These are phyloP conservation scores for Chalciporus pseudorubinellus DNA, from an alignment of 768 basidiomycete species.

Conservation along the genomic window DNA sequence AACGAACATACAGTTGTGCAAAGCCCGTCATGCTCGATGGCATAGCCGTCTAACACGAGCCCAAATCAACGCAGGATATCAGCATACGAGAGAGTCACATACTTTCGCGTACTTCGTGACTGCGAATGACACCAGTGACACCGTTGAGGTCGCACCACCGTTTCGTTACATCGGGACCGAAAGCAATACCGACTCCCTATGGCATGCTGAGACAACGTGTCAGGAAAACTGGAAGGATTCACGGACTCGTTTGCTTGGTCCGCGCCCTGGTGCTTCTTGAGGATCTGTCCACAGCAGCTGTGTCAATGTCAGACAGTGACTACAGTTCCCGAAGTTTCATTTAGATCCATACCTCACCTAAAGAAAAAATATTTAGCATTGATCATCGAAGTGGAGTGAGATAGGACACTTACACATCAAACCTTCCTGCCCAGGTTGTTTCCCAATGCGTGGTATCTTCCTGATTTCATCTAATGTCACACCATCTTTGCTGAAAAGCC, in stretches of 20 bases:
- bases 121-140: slow-evolving; percentile 86
- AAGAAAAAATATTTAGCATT: slow-evolving; percentile 8
- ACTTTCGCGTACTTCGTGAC: slow-evolving; percentile 96
- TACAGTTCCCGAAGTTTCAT: neutral
- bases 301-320: slow-evolving; percentile 9
- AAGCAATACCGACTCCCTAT: slow-evolving; percentile 92
- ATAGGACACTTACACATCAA: slow-evolving; percentile 76
- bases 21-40: slow-evolving; percentile 90
- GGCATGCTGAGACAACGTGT: slow-evolving; percentile 13
- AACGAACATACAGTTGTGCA: slow-evolving; percentile 77
- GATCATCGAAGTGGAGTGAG: slow-evolving; percentile 1
- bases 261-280: slow-evolving; percentile 82
- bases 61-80: slow-evolving; percentile 3
- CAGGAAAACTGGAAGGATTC: slow-evolving; percentile 1
- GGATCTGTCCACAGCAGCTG: slow-evolving; percentile 97
- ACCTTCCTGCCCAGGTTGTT: slow-evolving; percentile 92
- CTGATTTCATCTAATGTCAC: slow-evolving; percentile 94
- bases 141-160: slow-evolving; percentile 86
- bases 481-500: slow-evolving; percentile 91
- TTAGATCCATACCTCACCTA: slow-evolving; percentile 57
- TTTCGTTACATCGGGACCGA: slow-evolving; percentile 92
- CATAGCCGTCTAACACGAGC: slow-evolving; percentile 70
- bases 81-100: slow-evolving; percentile 20
- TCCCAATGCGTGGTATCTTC: slow-evolving; percentile 81
- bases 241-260: slow-evolving; percentile 91